Evolutionary conservation across 2,329 filamentous ascomycete species (phyloP).

Genomic region (Cladophialophora yegresii): DNA sequence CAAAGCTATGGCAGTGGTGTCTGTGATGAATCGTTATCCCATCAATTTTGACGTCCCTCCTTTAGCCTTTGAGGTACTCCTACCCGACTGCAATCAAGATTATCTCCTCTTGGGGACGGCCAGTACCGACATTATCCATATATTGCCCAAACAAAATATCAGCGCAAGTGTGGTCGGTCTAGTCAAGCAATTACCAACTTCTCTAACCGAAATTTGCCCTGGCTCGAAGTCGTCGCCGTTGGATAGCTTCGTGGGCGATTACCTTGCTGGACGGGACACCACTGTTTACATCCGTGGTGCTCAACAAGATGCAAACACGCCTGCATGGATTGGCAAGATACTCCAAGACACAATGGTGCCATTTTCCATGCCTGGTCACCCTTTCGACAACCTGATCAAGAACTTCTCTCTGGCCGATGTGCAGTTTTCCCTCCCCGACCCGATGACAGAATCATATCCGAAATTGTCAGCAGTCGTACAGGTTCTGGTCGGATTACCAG

Average conservation of each 20-base stretch:
- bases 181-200: slow-evolving; percentile 71
- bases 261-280: slow-evolving; percentile 76
- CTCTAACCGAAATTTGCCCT: slow-evolving; percentile 73
- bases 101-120: slow-evolving; percentile 79
- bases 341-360: slow-evolving; percentile 80
- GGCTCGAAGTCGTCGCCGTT: slow-evolving; percentile 77
- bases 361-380: slow-evolving; percentile 77
- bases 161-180: slow-evolving; percentile 69
- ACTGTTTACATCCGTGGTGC: slow-evolving; percentile 83
- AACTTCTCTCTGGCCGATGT: slow-evolving; percentile 86
- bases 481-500: slow-evolving; percentile 75
- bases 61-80: slow-evolving; percentile 79
- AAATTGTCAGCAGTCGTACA: slow-evolving; percentile 80
- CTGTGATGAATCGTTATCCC: slow-evolving; percentile 74
- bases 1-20: slow-evolving; percentile 74
- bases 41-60: slow-evolving; percentile 74
- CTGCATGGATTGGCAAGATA: slow-evolving; percentile 78
- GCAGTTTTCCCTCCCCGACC: slow-evolving; percentile 80
- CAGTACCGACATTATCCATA: slow-evolving; percentile 64
- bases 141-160: slow-evolving; percentile 69
- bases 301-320: slow-evolving; percentile 66
- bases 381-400: slow-evolving; percentile 78
- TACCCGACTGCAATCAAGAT: slow-evolving; percentile 73
- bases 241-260: slow-evolving; percentile 76
- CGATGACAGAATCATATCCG: slow-evolving; percentile 73